phyloP scores from a whole-genome alignment of 2,329 filamentous ascomycete genomes.

The Talaromyces albobiverticillius region DNA sequence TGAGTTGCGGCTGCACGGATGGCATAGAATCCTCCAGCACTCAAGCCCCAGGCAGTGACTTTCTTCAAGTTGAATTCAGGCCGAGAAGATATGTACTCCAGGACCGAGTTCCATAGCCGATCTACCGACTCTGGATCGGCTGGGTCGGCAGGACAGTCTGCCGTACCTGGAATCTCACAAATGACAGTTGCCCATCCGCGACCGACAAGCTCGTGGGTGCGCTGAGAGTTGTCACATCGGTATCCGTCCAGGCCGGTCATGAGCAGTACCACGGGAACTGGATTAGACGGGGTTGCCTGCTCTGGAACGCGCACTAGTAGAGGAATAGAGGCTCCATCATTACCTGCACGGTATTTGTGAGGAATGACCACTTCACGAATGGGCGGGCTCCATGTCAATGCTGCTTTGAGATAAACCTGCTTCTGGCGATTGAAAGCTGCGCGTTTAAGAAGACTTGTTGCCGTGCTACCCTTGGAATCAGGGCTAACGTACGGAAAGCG shows the following conservation, averaged over 20 bases:
- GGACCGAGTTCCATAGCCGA: slow-evolving; percentile 60
- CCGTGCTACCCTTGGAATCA: slow-evolving; percentile 9
- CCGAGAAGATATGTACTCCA: slow-evolving; percentile 57
- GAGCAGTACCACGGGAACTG: slow-evolving; percentile 53
- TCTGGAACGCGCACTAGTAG: slow-evolving; percentile 63
- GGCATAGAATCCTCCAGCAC: slow-evolving; percentile 66
- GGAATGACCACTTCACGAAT: slow-evolving; percentile 62
- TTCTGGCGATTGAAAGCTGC: slow-evolving; percentile 66
- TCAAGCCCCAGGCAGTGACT: slow-evolving; percentile 63
- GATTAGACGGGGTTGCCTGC: slow-evolving; percentile 38
- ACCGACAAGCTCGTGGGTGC: slow-evolving; percentile 59
- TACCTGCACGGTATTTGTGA: slow-evolving; percentile 49
- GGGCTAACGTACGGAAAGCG: slow-evolving; percentile 58
- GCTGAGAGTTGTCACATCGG: slow-evolving; percentile 51
- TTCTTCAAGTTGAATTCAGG: slow-evolving; percentile 55
- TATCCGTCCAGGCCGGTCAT: slow-evolving; percentile 61
- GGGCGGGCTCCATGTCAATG: slow-evolving; percentile 53
- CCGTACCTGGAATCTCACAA: slow-evolving; percentile 65
- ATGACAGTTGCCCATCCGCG: slow-evolving; percentile 64
- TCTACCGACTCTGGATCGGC: slow-evolving; percentile 59
- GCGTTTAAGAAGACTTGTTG: slow-evolving; percentile 48
- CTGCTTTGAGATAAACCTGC: slow-evolving; percentile 59
- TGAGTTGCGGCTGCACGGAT: slow-evolving; percentile 68
- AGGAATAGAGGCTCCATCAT: slow-evolving; percentile 58
- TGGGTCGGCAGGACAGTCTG: slow-evolving; percentile 64